Evolutionary conservation across 805 yeast species (phyloP), one percentile per base, ranked within the genome.

Genomic region (Kuraishia hungarica): DNA sequence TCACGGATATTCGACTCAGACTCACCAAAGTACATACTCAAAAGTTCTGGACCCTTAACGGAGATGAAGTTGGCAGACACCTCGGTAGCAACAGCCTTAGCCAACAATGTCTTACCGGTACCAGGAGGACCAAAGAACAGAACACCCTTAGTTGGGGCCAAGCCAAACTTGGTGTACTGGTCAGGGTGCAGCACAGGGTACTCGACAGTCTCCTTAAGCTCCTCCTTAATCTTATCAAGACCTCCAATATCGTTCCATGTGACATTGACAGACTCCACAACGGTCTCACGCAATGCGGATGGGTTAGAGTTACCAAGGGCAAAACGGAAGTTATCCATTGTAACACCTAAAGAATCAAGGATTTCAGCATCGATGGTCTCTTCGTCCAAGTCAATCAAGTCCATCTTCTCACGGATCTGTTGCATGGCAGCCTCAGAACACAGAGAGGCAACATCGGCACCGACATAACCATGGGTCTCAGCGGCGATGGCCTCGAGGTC

Each of bases 371-470:
- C 98, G 64, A 96, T 94, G 64, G 93, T 94, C 59, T 92, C 97
- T 72, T 91, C 96, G 59, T 92, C 97, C 63, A 92, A 79, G 67
- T 93, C 98, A 64, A 96, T 94, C 61, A 94, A 79, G 67, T 94
- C 99, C 97, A 94, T 92, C 83, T 94, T 94, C 76, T 94, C 99
- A 76, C 99, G 89, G 68, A 94, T 94, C 79, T 96, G 99, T 80
- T 94, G 99, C 99, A 94, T 94, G 57, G 99, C 99, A 61, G 99
- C 99, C 77, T 96, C 99, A n/a, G 97, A 91, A 80, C 99, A 94
- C 67, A 94, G 79, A 7, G 98, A 92, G 1, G 99, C 99, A 66
- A 94, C 79, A 82, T 94, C 99, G 53, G 97, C 97, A 78, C 99
- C 99, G 57, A 94, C 99, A 68, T 92, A 94, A 78, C 99, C 99